Evolutionary conservation across 148 eudicot genomes (phyloP).

Genomic region (Pharnaceum exiguum): DNA sequence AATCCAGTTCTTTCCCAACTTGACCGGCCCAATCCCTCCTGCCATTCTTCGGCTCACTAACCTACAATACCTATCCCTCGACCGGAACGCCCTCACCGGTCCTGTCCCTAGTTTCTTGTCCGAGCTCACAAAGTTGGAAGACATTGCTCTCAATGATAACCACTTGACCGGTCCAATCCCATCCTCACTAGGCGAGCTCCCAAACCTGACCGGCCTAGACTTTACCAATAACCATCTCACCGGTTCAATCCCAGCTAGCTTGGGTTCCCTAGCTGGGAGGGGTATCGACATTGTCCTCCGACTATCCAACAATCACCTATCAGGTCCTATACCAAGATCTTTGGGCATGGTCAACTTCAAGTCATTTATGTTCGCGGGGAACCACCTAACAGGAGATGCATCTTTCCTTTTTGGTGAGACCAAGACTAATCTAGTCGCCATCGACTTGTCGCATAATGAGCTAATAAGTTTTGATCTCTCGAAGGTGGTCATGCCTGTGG

Average conservation of each 20-base stretch:
- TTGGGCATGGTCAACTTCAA: slow-evolving; percentile 21
- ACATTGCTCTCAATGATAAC: slow-evolving; percentile 18
- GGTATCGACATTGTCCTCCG: background rate
- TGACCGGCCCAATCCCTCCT: slow-evolving; percentile 38
- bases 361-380: slow-evolving; percentile 16
- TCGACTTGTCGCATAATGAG: slow-evolving; percentile 22
- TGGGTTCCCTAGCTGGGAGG: slow-evolving; percentile 22
- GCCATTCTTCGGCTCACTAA: slow-evolving; percentile 18
- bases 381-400: slow-evolving; percentile 28
- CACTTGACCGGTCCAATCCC: slow-evolving; percentile 38
- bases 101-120: slow-evolving; percentile 18
- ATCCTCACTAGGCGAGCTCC: slow-evolving; percentile 9
- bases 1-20: slow-evolving; percentile 19
- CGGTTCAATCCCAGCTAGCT: slow-evolving; percentile 32
- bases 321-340: slow-evolving; percentile 32
- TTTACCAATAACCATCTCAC: slow-evolving; percentile 32
- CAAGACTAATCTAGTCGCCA: slow-evolving; percentile 7
- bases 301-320: slow-evolving; percentile 17
- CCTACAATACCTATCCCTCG: slow-evolving; percentile 12
- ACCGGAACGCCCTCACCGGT: slow-evolving; percentile 23
- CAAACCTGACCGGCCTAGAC: slow-evolving; percentile 11
- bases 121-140: background rate
- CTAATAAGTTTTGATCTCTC: slow-evolving; percentile 26
- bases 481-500: slow-evolving; percentile 23
- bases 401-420: slow-evolving; percentile 33